phyloP scores from a whole-genome alignment of 106 monocot species.

The Dactylorhiza incarnata region DNA sequence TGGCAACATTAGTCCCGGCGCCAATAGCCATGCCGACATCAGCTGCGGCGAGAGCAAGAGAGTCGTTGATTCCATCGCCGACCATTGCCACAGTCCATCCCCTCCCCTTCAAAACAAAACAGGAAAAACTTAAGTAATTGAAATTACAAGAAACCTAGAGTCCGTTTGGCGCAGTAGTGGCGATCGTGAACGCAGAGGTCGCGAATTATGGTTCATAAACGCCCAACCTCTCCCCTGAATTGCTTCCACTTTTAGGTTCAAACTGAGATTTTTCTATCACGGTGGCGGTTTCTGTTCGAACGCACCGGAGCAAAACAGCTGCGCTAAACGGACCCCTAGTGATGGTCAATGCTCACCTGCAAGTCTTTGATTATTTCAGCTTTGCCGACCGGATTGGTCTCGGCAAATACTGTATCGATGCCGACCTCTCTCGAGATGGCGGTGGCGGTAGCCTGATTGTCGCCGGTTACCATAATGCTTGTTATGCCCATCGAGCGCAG shows the following conservation, averaged over 20 bases:
- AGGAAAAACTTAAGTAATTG: neutral
- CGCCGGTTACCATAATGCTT: constrained; percentile 85
- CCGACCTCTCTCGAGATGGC: constrained; percentile 71
- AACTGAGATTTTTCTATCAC: too few relatives aligned
- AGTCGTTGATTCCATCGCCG: constrained; percentile 89
- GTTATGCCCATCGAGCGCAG: constrained; percentile 59
- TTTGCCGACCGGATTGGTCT: constrained; percentile 78
- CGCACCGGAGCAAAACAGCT: too few relatives aligned
- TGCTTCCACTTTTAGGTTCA: too few relatives aligned
- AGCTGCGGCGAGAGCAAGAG: constrained; percentile 65
- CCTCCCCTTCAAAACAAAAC: constrained; percentile 33
- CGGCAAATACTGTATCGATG: constrained; percentile 63
- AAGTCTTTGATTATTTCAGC: constrained; percentile 24
- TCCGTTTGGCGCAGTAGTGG: too few relatives aligned
- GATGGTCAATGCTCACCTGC: constrained; percentile 11
- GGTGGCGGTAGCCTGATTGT: constrained; percentile 73
- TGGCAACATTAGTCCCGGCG: constrained; percentile 80
- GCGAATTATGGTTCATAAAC: too few relatives aligned
- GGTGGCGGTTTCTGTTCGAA: too few relatives aligned
- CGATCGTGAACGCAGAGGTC: too few relatives aligned
- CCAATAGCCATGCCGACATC: constrained; percentile 93
- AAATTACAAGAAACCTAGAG: neutral
- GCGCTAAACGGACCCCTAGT: too few relatives aligned
- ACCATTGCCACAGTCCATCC: constrained; percentile 82
- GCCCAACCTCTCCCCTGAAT: too few relatives aligned